These are phyloP conservation scores for Tulasnella sp. DNA, from an alignment of 768 basidiomycete species.

Conservation along the genomic window DNA sequence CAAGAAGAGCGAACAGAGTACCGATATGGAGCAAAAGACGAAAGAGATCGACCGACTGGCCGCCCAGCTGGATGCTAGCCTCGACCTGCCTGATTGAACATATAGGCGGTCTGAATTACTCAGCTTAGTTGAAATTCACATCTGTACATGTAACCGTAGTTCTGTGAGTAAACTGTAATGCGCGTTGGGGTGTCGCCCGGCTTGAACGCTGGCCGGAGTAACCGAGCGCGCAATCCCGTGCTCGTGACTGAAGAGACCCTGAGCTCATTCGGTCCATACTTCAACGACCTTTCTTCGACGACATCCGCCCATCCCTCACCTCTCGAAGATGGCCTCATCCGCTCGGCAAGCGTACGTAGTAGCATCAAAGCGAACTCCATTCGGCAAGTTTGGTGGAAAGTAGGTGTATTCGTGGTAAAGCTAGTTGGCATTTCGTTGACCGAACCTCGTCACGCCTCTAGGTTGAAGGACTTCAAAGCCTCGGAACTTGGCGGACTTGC, in stretches of 20 bases:
- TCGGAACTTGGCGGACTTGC: conserved; percentile 40
- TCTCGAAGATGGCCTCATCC: neutral
- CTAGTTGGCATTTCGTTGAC: neutral
- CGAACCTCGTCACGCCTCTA: conserved; percentile 2
- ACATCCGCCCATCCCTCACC: neutral
- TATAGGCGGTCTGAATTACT: no score
- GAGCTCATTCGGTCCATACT: no score
- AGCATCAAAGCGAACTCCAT: conserved; percentile 39
- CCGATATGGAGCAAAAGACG: neutral
- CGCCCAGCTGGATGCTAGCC: neutral
- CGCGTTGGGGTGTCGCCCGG: no score
- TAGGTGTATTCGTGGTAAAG: conserved; percentile 26
- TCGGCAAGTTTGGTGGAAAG: conserved; percentile 41
- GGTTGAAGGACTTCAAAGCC: conserved; percentile 37
- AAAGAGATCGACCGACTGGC: neutral
- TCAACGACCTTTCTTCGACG: no score
- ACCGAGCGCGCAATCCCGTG: no score
- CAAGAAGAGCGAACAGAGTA: neutral
- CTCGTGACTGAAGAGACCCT: no score
- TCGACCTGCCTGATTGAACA: neutral
- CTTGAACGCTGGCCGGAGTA: no score
- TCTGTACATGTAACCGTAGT: no score
- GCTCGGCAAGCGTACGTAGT: conserved; percentile 32
- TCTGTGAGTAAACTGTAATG: no score
- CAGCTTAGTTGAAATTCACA: no score